Evolutionary conservation across 2,329 filamentous ascomycete genomes (phyloP).

Genomic region (Escovopsis sp.): DNA sequence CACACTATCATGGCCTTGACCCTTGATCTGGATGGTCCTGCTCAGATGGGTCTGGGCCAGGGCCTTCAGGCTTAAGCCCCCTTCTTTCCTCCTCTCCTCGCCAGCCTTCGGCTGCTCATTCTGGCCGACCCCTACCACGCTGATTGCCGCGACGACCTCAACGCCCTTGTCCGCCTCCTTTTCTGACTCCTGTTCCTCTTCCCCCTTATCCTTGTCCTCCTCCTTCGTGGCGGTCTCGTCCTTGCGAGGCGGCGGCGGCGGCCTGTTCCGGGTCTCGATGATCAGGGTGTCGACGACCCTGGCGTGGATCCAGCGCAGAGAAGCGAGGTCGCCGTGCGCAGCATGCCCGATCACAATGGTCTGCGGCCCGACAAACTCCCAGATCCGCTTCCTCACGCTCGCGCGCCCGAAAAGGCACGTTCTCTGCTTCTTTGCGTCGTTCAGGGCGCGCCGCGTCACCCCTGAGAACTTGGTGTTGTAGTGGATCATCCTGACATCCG

Average conservation of each 20-base stretch:
- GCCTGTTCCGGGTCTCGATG: conserved; percentile 13
- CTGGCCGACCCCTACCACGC: too few relatives aligned
- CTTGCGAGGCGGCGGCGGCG: conserved; percentile 1
- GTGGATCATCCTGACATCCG: conserved; percentile 29
- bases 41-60: conserved; percentile 22
- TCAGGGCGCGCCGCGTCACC: conserved; percentile 25
- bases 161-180: neutral
- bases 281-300: conserved; percentile 30
- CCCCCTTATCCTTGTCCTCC: conserved; percentile 7
- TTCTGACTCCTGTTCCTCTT: conserved; percentile 4
- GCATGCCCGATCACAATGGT: conserved; percentile 36
- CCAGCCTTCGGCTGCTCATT: neutral
- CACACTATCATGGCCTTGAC: conserved; percentile 25
- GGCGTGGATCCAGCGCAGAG: conserved; percentile 33
- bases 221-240: conserved; percentile 6
- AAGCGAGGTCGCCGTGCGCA: conserved; percentile 25
- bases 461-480: conserved; percentile 37
- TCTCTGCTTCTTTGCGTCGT: conserved; percentile 16
- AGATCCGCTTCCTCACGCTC: conserved; percentile 27
- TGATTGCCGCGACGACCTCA: too few relatives aligned
- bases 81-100: conserved; percentile 3
- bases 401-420: conserved; percentile 26
- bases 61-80: conserved; percentile 24
- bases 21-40: conserved; percentile 23
- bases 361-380: conserved; percentile 26